These are phyloP conservation scores for Boletus sp. DNA, from an alignment of 768 basidiomycete species.

Conservation along the genomic window DNA sequence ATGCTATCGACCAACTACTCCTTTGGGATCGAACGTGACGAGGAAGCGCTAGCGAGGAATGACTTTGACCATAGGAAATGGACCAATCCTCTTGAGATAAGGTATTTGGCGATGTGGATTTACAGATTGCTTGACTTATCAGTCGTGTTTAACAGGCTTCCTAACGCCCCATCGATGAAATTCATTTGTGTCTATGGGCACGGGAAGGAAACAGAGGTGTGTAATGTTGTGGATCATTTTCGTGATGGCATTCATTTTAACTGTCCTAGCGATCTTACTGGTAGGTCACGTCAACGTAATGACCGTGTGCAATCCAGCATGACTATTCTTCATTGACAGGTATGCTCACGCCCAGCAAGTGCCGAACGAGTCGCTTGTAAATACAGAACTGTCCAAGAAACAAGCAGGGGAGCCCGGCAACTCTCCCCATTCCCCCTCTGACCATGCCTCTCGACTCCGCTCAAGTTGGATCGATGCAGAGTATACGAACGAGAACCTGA, in stretches of 20 bases:
- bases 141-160: slow-evolving; percentile 50
- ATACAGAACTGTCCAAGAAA: slow-evolving; percentile 47
- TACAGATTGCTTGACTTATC: neutral
- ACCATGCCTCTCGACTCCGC: slow-evolving; percentile 49
- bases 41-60: slow-evolving; percentile 59
- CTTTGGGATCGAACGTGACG: slow-evolving; percentile 81
- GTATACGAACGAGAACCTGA: slow-evolving; percentile 61
- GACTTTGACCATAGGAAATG: slow-evolving; percentile 79
- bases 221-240: slow-evolving; percentile 16
- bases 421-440: slow-evolving; percentile 45
- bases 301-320: neutral
- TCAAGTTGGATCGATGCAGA: slow-evolving; percentile 84
- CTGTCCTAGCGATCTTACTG: slow-evolving; percentile 75
- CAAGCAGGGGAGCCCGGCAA: slow-evolving; percentile 41
- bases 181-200: slow-evolving; percentile 93
- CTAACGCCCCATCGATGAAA: slow-evolving; percentile 87
- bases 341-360: slow-evolving; percentile 73
- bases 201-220: slow-evolving; percentile 91
- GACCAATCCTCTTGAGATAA: slow-evolving; percentile 86
- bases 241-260: neutral
- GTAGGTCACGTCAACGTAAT: slow-evolving; percentile 36
- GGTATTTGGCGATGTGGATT: slow-evolving; percentile 37
- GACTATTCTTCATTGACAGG: slow-evolving; percentile 35
- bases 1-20: slow-evolving; percentile 88
- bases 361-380: slow-evolving; percentile 55